These are phyloP conservation scores for Lecanoromycetidae sp. DNA, from an alignment of 2,329 filamentous ascomycete species.

Conservation along the genomic window DNA sequence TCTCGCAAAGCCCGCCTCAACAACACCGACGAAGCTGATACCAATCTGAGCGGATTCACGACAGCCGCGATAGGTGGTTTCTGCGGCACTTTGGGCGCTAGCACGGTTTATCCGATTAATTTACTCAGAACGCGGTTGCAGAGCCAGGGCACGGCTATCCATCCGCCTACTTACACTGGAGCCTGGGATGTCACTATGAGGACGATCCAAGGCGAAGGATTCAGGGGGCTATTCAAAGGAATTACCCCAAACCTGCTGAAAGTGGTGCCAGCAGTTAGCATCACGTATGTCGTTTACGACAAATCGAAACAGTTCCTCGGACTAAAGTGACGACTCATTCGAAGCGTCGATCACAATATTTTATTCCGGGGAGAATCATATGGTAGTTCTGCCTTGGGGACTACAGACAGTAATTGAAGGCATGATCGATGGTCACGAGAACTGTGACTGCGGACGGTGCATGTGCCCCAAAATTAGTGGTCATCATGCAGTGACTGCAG, in stretches of 20 bases:
- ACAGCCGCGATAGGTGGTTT: conserved; percentile 84
- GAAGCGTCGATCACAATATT: too few species aligned
- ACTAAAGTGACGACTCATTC: conserved; percentile 28
- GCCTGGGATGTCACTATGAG: conserved; percentile 79
- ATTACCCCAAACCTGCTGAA: conserved; percentile 91
- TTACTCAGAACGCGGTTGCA: conserved; percentile 83
- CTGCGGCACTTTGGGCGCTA: conserved; percentile 82
- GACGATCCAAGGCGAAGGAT: conserved; percentile 71
- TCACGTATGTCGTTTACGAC: conserved; percentile 89
- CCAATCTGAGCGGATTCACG: conserved; percentile 62
- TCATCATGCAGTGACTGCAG: too few species aligned
- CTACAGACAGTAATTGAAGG: too few species aligned
- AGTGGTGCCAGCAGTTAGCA: conserved; percentile 89
- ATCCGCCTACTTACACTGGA: conserved; percentile 79
- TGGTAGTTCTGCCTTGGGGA: too few species aligned
- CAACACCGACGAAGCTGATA: conserved; percentile 70
- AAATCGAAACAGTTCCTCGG: conserved; percentile 66
- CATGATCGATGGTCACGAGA: too few species aligned
- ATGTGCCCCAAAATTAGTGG: too few species aligned
- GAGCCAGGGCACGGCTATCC: conserved; percentile 85
- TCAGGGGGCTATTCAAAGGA: conserved; percentile 83
- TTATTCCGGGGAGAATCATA: too few species aligned
- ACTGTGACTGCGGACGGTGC: too few species aligned
- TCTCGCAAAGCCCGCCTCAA: conserved; percentile 55
- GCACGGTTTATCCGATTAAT: conserved; percentile 91